A percentile compares a stretch with the other conserved stretches of the same genome.
Evolutionary conservation across 345 rosid species (phyloP).

Genomic region (Murraya paniculata): DNA sequence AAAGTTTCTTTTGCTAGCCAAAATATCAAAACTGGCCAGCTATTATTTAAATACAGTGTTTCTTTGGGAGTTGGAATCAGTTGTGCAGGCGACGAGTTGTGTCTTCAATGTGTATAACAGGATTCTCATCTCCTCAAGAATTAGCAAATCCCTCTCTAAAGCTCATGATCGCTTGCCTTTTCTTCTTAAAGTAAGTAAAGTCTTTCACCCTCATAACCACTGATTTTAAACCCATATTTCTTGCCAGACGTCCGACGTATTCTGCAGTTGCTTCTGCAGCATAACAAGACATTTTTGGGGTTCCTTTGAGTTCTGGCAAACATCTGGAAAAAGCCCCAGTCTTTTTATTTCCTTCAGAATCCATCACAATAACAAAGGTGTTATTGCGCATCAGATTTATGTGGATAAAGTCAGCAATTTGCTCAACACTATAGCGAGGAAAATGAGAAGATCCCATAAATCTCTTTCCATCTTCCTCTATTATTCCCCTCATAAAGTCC

Average conservation of each 20-base stretch:
- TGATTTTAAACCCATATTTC: slow-evolving; percentile 64
- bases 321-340: slow-evolving; percentile 54
- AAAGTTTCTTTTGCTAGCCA: neutral
- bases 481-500: slow-evolving; percentile 47
- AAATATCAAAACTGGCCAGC: neutral
- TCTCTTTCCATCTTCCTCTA: slow-evolving; percentile 38
- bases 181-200: slow-evolving; percentile 71
- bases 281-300: slow-evolving; percentile 52
- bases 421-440: slow-evolving; percentile 32
- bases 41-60: slow-evolving; percentile 52
- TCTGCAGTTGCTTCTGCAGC: slow-evolving; percentile 90
- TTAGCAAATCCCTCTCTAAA: slow-evolving; percentile 64
- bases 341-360: slow-evolving; percentile 70
- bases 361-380: slow-evolving; percentile 70
- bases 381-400: slow-evolving; percentile 70
- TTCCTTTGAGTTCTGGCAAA: slow-evolving; percentile 54
- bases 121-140: slow-evolving; percentile 43
- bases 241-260: slow-evolving; percentile 57
- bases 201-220: slow-evolving; percentile 86
- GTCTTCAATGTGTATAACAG: slow-evolving; percentile 72
- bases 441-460: slow-evolving; percentile 13
- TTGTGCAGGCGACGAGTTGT: slow-evolving; percentile 74
- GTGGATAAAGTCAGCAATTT: slow-evolving; percentile 61
- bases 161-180: slow-evolving; percentile 70
- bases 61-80: slow-evolving; percentile 79